These are phyloP conservation scores for Pseudogymnoascus sp. DNA, from an alignment of 2,329 filamentous ascomycete genomes.

Conservation along the genomic window DNA sequence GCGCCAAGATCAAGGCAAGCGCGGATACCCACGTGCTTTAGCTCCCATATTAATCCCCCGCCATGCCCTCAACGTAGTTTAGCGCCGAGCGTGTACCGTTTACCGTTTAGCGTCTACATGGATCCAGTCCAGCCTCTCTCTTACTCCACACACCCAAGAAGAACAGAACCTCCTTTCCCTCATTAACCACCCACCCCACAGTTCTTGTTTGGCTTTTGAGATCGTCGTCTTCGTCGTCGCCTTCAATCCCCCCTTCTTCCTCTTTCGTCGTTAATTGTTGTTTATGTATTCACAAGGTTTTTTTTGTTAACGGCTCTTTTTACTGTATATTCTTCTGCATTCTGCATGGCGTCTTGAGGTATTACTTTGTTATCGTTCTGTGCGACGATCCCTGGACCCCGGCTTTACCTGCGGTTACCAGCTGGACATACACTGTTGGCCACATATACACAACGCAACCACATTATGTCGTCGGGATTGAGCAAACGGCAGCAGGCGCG, in stretches of 20 bases:
- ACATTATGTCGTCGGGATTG: conserved; percentile 61
- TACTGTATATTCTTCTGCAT: conserved; percentile 6
- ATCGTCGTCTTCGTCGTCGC: background rate
- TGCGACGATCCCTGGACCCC: conserved; percentile 5
- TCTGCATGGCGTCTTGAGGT: conserved; percentile 6
- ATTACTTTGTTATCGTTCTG: conserved; percentile 5
- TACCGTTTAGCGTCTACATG: conserved; percentile 4
- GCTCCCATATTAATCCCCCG: background rate
- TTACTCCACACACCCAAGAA: conserved; percentile 1
- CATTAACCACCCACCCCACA: conserved; percentile 2
- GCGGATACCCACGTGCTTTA: conserved; percentile 6
- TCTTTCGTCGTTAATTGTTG: background rate
- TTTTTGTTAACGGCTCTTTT: conserved; percentile 1
- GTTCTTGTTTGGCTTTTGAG: background rate
- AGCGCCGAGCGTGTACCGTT: background rate
- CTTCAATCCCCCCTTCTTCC: conserved; percentile 6
- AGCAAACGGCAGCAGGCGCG: conserved; percentile 97
- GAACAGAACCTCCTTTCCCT: conserved; percentile 8
- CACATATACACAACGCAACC: conserved; percentile 1
- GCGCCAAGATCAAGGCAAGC: conserved; percentile 1
- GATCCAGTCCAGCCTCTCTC: conserved; percentile 4
- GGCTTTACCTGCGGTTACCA: background rate
- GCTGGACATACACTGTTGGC: background rate
- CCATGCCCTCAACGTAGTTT: background rate
- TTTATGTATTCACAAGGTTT: conserved; percentile 3